phyloP scores from a whole-genome alignment of 2,329 filamentous ascomycete species.

The Monilinia aucupariae region DNA sequence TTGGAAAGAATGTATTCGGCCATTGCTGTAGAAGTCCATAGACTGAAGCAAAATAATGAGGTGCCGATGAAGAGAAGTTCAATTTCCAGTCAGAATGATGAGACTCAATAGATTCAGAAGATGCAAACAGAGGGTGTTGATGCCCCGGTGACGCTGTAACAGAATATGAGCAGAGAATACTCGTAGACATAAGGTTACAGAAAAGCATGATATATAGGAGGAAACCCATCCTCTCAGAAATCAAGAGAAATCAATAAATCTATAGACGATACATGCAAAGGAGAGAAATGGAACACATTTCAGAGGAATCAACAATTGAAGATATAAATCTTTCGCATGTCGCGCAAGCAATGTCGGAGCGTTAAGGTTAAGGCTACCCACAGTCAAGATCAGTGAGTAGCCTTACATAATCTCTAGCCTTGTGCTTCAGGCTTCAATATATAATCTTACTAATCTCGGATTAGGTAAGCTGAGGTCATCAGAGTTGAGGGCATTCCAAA shows the following conservation, averaged over 20 bases:
- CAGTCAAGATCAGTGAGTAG: no score
- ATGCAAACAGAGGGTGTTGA: constrained; percentile 1
- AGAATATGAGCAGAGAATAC: background rate
- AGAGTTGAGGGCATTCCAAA: background rate
- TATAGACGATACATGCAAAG: no score
- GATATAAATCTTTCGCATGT: background rate
- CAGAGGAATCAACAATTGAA: background rate
- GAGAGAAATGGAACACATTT: background rate
- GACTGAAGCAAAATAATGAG: constrained; percentile 45
- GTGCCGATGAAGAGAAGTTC: constrained; percentile 45
- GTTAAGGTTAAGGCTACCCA: no score
- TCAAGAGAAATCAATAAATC: background rate
- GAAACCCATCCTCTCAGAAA: background rate
- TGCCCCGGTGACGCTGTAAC: background rate
- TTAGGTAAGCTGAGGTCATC: background rate
- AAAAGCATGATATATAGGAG: background rate
- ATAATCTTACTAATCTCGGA: no score
- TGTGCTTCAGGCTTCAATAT: constrained; percentile 1
- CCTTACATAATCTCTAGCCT: background rate
- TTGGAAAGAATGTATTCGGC: constrained; percentile 47
- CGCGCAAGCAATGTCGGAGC: constrained; percentile 1
- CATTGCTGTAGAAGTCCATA: constrained; percentile 45
- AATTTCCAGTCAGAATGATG: constrained; percentile 31
- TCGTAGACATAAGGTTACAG: background rate
- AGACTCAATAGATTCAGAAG: background rate